Evolutionary conservation across 108 stramenopile genomes (phyloP), one percentile per base, ranked within the genome.

Genomic region (Cyclotella cryptica): DNA sequence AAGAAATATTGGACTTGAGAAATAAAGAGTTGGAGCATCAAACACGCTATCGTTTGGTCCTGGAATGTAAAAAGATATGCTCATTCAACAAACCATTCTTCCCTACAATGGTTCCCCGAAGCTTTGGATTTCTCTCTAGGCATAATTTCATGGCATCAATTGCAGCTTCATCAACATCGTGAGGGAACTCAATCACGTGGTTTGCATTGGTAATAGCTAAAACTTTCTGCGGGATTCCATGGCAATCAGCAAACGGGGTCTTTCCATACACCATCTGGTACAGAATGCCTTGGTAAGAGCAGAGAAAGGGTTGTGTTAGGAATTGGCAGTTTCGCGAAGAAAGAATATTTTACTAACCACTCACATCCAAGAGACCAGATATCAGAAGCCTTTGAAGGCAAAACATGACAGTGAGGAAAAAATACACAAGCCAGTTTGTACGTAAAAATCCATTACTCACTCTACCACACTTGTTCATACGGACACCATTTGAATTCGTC

Each of bases 211-310:
- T 89, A 28, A 99, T 98, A n/a, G 96, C 96, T 29, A 95, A 91
- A 0, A 99, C 75, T 81, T 98, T 99, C 71, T 97, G 97, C 1
- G 61, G 74, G 26, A 97, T 95, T 76, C 98, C 93, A 47, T 96
- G 93, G 12, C 94, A 85, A 49, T 95, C 81, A 5, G 96, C 95
- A 79, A 99, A 99, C 29, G 98, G 98, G 10, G 96, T 93, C 72
- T 87, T 81, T 0, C 96, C 96, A 39, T 96, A 96, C 6, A 98
- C 88, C 93, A 99, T 96, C 85, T 98, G 97, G 74, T 99, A 99
- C 12, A 99, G 79, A 44, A 99, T 98, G 43, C 55, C 55, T 58
- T 58, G 13, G 24, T 4, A 3, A 1, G 24, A 58, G 10, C 4
- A 21, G 9, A 2, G 19, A n/a, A 21, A 26, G 24, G 22, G 55